phyloP scores from a whole-genome alignment of 495 filamentous ascomycete genomes.

The Parathielavia appendiculata region DNA sequence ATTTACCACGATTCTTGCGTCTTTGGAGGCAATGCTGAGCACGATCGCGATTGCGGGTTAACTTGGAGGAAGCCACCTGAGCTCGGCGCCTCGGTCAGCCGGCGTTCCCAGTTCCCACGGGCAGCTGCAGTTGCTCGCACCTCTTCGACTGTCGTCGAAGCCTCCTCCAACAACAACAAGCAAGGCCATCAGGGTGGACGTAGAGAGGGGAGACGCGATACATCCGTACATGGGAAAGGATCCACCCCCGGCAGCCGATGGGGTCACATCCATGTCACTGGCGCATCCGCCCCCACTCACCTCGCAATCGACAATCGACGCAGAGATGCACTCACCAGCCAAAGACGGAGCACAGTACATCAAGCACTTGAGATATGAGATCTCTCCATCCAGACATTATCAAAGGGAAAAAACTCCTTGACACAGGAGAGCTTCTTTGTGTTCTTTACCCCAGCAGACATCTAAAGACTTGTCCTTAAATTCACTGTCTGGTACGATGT shows the following conservation, averaged over 20 bases:
- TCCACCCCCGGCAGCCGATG: constrained; percentile 6
- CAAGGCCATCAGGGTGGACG: constrained; percentile 2
- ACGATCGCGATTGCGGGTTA: not conserved
- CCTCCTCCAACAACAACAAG: not conserved
- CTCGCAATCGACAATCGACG: not conserved
- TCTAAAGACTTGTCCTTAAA: no score
- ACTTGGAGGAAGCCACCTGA: not conserved
- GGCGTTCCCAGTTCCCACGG: constrained; percentile 6
- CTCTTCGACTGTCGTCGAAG: not conserved
- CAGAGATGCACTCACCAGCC: constrained; percentile 4
- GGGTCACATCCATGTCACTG: not conserved
- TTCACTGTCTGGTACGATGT: no score
- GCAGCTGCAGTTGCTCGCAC: not conserved
- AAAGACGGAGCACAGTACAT: not conserved
- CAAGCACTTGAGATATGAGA: not conserved
- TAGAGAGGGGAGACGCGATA: not conserved
- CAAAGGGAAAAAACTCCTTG: not conserved
- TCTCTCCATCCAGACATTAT: not conserved
- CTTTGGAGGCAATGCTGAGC: constrained; percentile 17
- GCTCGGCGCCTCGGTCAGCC: not conserved
- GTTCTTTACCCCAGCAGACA: no score
- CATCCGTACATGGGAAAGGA: constrained; percentile 3
- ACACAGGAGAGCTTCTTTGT: no score
- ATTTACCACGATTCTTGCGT: constrained; percentile 22
- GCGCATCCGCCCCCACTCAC: not conserved